Conservation (phyloP, 495 filamentous ascomycete genomes). For the Friedmanniomyces simplex region DNA sequence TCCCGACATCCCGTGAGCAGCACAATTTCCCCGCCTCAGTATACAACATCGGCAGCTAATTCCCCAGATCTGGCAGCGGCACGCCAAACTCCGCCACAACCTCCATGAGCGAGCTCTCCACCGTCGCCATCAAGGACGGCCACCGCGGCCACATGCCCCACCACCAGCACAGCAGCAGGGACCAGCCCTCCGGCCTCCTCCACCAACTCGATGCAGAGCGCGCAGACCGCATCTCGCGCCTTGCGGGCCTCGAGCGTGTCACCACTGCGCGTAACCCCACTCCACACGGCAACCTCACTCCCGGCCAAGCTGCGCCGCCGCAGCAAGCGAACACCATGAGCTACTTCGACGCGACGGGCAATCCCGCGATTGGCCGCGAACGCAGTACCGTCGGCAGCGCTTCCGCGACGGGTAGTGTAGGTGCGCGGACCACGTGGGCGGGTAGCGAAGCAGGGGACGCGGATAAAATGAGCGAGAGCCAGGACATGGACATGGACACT, state of each 20-base stretch:
- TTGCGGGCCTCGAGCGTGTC: slow-evolving; percentile 75
- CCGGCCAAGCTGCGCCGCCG: slow-evolving; percentile 14
- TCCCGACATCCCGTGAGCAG: slow-evolving; percentile 80
- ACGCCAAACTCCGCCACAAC: slow-evolving; percentile 86
- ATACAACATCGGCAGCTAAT: slow-evolving; percentile 6
- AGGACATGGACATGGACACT: slow-evolving; percentile 28
- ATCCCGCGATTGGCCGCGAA: slow-evolving; percentile 45
- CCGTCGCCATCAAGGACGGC: slow-evolving; percentile 88
- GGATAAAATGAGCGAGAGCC: slow-evolving; percentile 55
- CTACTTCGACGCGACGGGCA: slow-evolving; percentile 63
- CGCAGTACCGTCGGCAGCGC: slow-evolving; percentile 79
- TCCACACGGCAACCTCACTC: slow-evolving; percentile 20
- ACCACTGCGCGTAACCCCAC: slow-evolving; percentile 46
- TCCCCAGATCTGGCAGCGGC: slow-evolving; percentile 44
- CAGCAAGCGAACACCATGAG: slow-evolving; percentile 25
- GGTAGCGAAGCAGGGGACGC: slow-evolving; percentile 52
- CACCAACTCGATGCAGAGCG: slow-evolving; percentile 79
- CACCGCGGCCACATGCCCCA: slow-evolving; percentile 61
- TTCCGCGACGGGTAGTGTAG: slow-evolving; percentile 62
- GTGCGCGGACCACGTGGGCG: slow-evolving; percentile 66
- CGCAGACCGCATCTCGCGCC: slow-evolving; percentile 83
- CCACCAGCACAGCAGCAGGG: slow-evolving; percentile 33
- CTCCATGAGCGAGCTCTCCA: slow-evolving; percentile 75
- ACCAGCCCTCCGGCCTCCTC: slow-evolving; percentile 33
- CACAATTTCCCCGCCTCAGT: neutral